A percentile compares a stretch with the other conserved stretches of the same genome.
These are phyloP conservation scores for Pythium rishiriense DNA, from an alignment of 352 stramenopile genomes.

Conservation along the genomic window DNA sequence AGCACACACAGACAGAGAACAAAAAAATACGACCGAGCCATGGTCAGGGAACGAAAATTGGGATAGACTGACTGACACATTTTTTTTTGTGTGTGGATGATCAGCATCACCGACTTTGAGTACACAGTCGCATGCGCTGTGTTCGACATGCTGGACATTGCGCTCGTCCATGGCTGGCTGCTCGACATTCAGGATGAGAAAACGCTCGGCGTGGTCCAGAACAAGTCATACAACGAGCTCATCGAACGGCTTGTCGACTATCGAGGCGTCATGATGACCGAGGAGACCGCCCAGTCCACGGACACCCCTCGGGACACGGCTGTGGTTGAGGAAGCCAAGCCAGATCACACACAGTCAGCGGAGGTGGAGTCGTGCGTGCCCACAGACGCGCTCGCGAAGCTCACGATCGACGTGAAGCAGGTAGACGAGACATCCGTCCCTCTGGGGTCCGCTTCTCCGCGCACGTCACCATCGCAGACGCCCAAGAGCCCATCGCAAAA, in stretches of 20 bases:
- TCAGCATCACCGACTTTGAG: constrained; percentile 91
- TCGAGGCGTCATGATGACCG: constrained; percentile 68
- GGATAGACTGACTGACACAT: constrained; percentile 6
- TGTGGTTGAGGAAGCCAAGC: constrained; percentile 9
- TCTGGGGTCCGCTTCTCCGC: constrained; percentile 21
- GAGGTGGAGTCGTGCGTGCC: neutral
- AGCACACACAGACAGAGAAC: neutral
- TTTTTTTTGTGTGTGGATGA: constrained; percentile 7
- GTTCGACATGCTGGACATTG: constrained; percentile 96
- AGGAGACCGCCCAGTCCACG: constrained; percentile 23
- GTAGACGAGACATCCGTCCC: constrained; percentile 5
- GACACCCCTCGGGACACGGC: neutral
- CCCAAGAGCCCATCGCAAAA: constrained; percentile 69
- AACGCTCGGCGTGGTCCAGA: constrained; percentile 80
- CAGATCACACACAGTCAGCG: no score
- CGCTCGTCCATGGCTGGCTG: constrained; percentile 98
- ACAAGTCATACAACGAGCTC: constrained; percentile 98
- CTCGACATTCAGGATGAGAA: constrained; percentile 90
- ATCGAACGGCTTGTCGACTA: constrained; percentile 94
- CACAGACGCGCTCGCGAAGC: constrained; percentile 8
- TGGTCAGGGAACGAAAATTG: no score
- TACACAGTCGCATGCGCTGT: constrained; percentile 94
- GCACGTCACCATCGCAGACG: constrained; percentile 30
- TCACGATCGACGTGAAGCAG: constrained; percentile 46
- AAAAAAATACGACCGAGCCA: constrained; percentile 1